Conservation (phyloP, 345 rosid species). For the Eutrema heterophyllum region DNA sequence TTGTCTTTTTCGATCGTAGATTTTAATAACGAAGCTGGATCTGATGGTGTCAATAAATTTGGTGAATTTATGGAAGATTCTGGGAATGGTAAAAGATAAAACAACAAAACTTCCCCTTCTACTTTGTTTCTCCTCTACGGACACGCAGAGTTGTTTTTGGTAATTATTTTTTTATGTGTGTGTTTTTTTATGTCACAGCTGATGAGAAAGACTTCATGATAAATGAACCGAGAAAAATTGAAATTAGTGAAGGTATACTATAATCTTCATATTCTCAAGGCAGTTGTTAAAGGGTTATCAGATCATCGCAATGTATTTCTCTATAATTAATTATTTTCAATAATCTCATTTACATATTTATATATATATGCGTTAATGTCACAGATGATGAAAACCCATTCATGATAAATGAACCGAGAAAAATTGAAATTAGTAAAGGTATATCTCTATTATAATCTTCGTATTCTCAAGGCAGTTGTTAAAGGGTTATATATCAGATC, state of each 20-base stretch:
- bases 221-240: background rate
- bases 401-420: background rate
- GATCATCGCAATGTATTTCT: background rate
- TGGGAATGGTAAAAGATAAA: background rate
- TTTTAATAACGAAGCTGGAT: background rate
- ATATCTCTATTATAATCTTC: background rate
- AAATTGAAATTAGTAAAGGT: background rate
- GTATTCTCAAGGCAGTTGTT: background rate
- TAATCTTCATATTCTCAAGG: background rate
- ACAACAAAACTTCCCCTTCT: background rate
- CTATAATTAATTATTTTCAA: background rate
- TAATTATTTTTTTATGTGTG: background rate
- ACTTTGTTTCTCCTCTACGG: background rate
- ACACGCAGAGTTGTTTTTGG: background rate
- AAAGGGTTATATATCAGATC: background rate
- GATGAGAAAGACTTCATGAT: background rate
- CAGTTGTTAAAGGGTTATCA: background rate
- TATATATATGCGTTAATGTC: background rate
- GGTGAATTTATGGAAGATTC: background rate
- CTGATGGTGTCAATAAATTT: background rate
- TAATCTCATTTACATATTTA: background rate
- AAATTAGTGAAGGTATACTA: background rate
- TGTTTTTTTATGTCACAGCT: background rate
- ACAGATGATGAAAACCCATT: background rate
- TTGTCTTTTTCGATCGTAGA: background rate